phyloP scores from a whole-genome alignment of 129 eudicot genomes.

The Arctium minus region DNA sequence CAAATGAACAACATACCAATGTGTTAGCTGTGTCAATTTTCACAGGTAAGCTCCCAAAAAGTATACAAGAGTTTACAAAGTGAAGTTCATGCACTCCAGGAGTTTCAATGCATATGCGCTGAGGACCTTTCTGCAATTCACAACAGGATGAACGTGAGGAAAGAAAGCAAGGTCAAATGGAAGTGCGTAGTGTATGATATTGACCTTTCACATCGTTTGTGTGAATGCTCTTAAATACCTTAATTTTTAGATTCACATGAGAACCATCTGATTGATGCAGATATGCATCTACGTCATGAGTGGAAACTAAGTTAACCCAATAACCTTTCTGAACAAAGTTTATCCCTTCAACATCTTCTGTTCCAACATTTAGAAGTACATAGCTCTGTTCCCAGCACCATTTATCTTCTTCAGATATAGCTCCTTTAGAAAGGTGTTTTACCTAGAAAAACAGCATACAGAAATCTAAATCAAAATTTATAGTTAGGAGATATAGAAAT shows the following conservation, averaged over 20 bases:
- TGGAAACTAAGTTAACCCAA: conserved; percentile 76
- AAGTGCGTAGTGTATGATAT: not conserved
- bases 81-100: conserved; percentile 94
- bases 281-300: conserved; percentile 83
- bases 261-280: conserved; percentile 64
- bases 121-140: conserved; percentile 79
- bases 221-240: conserved; percentile 42
- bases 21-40: conserved; percentile 63
- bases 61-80: conserved; percentile 79
- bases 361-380: conserved; percentile 51
- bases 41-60: conserved; percentile 67
- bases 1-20: conserved; percentile 37
- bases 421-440: conserved; percentile 48
- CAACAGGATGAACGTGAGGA: not conserved
- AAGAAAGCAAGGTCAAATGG: not conserved
- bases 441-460: conserved; percentile 41
- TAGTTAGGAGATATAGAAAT: not conserved
- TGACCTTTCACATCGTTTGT: not conserved
- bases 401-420: conserved; percentile 54
- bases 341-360: conserved; percentile 69
- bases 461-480: conserved; percentile 5
- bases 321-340: conserved; percentile 79
- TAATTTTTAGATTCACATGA: conserved; percentile 62
- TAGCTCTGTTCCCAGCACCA: conserved; percentile 97
- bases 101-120: conserved; percentile 66